Evolutionary conservation across 2,329 filamentous ascomycete species (phyloP).

Genomic region (Colletotrichum cuscutae): DNA sequence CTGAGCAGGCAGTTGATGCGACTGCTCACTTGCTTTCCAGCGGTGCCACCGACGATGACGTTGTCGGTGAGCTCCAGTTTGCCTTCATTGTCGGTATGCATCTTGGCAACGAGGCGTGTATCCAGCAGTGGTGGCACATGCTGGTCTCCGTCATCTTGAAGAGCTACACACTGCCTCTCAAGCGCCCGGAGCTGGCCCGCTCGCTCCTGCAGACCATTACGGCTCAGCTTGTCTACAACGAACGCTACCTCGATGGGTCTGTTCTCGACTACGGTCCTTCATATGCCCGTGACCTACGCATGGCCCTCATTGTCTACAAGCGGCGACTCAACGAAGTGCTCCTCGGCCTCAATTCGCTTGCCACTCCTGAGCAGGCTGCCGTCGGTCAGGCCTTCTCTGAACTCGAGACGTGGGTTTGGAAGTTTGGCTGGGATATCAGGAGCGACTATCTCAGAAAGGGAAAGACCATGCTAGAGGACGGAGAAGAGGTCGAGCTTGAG

Average conservation of each 20-base stretch:
- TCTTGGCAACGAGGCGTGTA: conserved; percentile 67
- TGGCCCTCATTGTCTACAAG: conserved; percentile 65
- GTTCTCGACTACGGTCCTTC: conserved; percentile 49
- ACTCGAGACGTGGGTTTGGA: conserved; percentile 59
- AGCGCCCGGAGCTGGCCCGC: conserved; percentile 55
- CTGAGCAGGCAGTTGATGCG: conserved; percentile 58
- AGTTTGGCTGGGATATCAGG: conserved; percentile 65
- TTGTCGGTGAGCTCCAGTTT: conserved; percentile 71
- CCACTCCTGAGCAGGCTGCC: conserved; percentile 52
- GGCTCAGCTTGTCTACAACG: conserved; percentile 65
- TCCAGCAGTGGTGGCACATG: conserved; percentile 72
- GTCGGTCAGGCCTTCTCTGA: conserved; percentile 60
- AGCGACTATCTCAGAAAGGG: conserved; percentile 60
- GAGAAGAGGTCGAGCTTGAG: conserved; percentile 59
- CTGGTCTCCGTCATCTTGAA: conserved; percentile 62
- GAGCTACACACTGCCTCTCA: conserved; percentile 55
- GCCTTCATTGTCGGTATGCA: conserved; percentile 67
- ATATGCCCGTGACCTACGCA: conserved; percentile 50
- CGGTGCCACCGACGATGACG: conserved; percentile 49
- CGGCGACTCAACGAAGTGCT: conserved; percentile 61
- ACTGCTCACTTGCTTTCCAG: conserved; percentile 56
- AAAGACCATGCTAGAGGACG: conserved; percentile 62
- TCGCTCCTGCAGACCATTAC: conserved; percentile 62
- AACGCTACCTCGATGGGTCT: conserved; percentile 58
- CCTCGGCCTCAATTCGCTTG: conserved; percentile 44